A percentile compares a stretch with the other conserved stretches of the same genome.
Conservation (phyloP, 805 yeast species). For the Candida quercuum region DNA sequence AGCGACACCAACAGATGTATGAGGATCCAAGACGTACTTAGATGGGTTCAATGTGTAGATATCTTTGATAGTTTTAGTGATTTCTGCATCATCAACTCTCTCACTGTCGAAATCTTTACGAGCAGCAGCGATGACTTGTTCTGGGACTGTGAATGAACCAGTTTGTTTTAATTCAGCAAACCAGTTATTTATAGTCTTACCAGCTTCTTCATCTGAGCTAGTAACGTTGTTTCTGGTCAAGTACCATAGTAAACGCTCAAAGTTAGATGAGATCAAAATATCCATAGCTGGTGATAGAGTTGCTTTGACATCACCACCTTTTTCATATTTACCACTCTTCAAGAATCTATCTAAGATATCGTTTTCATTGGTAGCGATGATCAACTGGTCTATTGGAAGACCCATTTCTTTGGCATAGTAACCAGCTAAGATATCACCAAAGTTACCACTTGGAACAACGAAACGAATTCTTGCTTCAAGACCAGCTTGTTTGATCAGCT, state of each 20-base stretch:
- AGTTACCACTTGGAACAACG: constrained; percentile 97
- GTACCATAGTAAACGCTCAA: constrained; percentile 95
- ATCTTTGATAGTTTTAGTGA: constrained; percentile 70
- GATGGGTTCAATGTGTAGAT: constrained; percentile 54
- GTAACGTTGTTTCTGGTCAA: constrained; percentile 71
- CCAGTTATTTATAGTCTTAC: constrained; percentile 65
- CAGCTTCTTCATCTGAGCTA: constrained; percentile 59
- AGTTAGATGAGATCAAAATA: constrained; percentile 89
- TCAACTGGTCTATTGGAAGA: constrained; percentile 76
- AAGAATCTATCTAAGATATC: constrained; percentile 92
- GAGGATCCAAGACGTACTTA: constrained; percentile 90
- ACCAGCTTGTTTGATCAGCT: constrained; percentile 40
- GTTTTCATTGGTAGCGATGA: constrained; percentile 94
- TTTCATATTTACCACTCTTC: constrained; percentile 80
- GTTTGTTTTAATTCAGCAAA: constrained; percentile 70
- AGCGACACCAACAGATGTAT: constrained; percentile 90
- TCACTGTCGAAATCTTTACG: constrained; percentile 67
- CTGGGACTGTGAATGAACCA: constrained; percentile 73
- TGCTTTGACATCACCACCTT: constrained; percentile 70
- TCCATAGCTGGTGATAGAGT: constrained; percentile 99
- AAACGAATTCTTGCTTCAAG: constrained; percentile 54
- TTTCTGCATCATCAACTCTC: constrained; percentile 73
- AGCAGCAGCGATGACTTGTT: constrained; percentile 61
- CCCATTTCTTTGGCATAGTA: constrained; percentile 95
- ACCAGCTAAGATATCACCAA: constrained; percentile 97